phyloP scores from a whole-genome alignment of 2,329 filamentous ascomycete species.

The Trichoderma aggressivum region DNA sequence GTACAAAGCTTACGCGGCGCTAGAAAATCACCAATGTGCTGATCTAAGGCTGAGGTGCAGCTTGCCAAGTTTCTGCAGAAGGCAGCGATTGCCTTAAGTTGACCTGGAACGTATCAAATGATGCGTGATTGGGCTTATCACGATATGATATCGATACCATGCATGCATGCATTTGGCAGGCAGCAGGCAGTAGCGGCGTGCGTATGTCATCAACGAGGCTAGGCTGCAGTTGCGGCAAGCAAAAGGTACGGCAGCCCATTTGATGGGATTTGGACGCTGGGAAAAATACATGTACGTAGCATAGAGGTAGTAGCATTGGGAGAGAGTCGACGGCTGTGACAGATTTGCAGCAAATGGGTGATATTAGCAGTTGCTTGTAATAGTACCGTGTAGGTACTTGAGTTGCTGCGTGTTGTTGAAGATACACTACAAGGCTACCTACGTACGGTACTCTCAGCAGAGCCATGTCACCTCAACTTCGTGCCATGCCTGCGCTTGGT shows the following conservation, averaged over 20 bases:
- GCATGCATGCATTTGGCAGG: not conserved
- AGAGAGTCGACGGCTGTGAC: not conserved
- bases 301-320: not conserved
- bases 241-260: not conserved
- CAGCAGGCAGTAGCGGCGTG: not conserved
- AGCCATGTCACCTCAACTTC: not conserved
- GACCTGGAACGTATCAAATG: not conserved
- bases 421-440: not conserved
- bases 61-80: not conserved
- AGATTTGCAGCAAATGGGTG: not conserved
- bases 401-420: not conserved
- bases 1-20: not conserved
- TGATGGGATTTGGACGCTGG: not conserved
- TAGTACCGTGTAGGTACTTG: not conserved
- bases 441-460: not conserved
- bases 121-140: not conserved
- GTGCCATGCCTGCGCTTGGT: not conserved
- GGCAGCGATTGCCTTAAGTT: not conserved
- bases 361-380: not conserved
- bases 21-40: not conserved
- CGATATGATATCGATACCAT: not conserved
- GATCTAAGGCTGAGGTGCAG: not conserved
- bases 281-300: not conserved
- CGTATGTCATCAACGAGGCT: constrained; percentile 4
- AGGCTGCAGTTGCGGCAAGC: not conserved